Base-by-base conservation (phyloP, 2,329 filamentous ascomycete genomes). In the Ambrosiella xylebori region DNA sequence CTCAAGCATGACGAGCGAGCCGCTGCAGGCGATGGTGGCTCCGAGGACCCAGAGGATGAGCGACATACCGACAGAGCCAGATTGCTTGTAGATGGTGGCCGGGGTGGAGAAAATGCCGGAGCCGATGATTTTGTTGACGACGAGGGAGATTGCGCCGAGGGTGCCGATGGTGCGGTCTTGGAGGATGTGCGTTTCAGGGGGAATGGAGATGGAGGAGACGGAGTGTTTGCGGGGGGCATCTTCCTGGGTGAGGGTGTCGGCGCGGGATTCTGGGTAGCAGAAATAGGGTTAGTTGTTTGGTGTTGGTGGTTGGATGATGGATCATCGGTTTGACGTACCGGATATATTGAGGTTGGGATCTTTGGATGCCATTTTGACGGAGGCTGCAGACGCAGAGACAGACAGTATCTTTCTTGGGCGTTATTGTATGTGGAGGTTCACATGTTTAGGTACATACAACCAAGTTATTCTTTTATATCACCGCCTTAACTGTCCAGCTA, bases 1-100 rank as follows among this genome's bases (percentile, higher is more conserved):
- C 64, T 83, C 81, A 54, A 84, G 74, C 65, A 77, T 82, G 4
- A 84, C 78, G 57, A 75, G 76, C 11, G 82, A 70, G 19, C 80
- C 80, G 61, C 72, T 75, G 63, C 79, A 79, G 2, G 80, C 77
- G 27, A 83, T 69, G 54, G 81, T 67, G 36, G 74, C 74, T 15
- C 64, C 64, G 15, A 64, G 56, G 50, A 64, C 54, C 64, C 64
- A 65, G 56, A 64, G 62, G 59, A 61, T 54, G 8, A 61, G 51
- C 12, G 58, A 36, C 15, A 61, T 56, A 4, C 75, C 75, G 27
- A 78, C 76, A 1, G 74, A 77, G 40, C 76, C 76, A 0, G 76
- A 77, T 0, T 73, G 71, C 2, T 70, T 70, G 62, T 77, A 76
- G 61, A 79, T 76, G 58, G 71, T 69, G 0, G 76, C 77, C 0